A percentile compares a stretch with the other conserved stretches of the same genome.
Evolutionary conservation across 2,329 filamentous ascomycete species (phyloP).

Genomic region (Fusarium sp.): DNA sequence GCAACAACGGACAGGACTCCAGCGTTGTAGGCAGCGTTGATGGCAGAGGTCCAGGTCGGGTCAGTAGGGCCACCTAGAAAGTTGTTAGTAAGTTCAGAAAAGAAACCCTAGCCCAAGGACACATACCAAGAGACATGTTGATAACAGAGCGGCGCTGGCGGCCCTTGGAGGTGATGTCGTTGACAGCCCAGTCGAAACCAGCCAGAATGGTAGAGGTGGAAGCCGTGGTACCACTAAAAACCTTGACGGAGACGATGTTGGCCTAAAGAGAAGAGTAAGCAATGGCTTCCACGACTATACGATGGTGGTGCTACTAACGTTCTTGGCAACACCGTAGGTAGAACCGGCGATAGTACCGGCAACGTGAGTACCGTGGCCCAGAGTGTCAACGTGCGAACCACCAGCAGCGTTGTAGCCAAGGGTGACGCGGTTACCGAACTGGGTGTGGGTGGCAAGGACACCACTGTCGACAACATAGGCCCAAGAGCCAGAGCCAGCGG

Average conservation of each 20-base stretch:
- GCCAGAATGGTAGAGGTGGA: constrained; percentile 51
- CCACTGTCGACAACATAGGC: constrained; percentile 72
- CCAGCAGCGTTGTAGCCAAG: constrained; percentile 53
- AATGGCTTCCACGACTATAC: not conserved
- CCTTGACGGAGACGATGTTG: constrained; percentile 51
- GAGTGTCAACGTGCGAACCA: constrained; percentile 48
- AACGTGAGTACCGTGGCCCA: constrained; percentile 58
- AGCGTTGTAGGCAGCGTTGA: constrained; percentile 52
- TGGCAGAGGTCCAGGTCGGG: constrained; percentile 54
- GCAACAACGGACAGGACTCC: constrained; percentile 59
- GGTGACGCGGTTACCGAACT: constrained; percentile 61
- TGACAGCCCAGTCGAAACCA: constrained; percentile 56
- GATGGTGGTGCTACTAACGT: constrained; percentile 26
- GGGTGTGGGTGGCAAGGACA: constrained; percentile 62
- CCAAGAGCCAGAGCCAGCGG: constrained; percentile 62
- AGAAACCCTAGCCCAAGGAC: not conserved
- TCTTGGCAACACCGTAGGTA: constrained; percentile 59
- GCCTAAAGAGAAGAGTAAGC: constrained; percentile 20
- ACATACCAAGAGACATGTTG: constrained; percentile 57
- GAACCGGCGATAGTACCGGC: constrained; percentile 53
- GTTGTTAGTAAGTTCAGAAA: not conserved
- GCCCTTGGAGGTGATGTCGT: constrained; percentile 48
- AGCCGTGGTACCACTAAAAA: constrained; percentile 21
- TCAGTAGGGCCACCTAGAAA: constrained; percentile 47
- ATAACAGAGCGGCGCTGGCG: constrained; percentile 49